These are phyloP conservation scores for Plasmopara muralis DNA, from an alignment of 352 stramenopile genomes.

Conservation along the genomic window DNA sequence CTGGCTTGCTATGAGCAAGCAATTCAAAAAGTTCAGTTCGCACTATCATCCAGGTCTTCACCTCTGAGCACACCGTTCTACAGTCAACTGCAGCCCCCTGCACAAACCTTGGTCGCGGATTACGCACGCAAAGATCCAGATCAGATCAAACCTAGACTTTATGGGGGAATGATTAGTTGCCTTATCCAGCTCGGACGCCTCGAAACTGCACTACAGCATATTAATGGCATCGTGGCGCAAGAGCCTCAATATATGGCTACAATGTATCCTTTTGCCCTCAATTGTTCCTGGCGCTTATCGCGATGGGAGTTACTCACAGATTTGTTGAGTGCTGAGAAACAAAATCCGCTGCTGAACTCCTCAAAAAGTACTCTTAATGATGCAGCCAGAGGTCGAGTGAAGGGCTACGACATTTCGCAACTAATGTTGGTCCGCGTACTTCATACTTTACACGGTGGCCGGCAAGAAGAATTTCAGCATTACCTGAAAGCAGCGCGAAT, in stretches of 20 bases:
- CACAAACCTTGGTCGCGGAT: slow-evolving; percentile 24
- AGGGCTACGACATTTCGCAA: slow-evolving; percentile 64
- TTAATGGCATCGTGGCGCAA: slow-evolving; percentile 78
- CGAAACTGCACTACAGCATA: slow-evolving; percentile 81
- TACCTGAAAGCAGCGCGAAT: slow-evolving; percentile 58
- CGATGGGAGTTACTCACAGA: slow-evolving; percentile 76
- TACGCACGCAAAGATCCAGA: slow-evolving; percentile 39
- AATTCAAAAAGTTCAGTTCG: slow-evolving; percentile 60
- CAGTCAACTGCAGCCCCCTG: slow-evolving; percentile 21
- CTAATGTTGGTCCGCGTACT: slow-evolving; percentile 78
- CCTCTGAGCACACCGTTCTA: slow-evolving; percentile 9
- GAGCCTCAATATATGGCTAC: slow-evolving; percentile 73
- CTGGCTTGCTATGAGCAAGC: slow-evolving; percentile 74
- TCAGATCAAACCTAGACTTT: slow-evolving; percentile 62
- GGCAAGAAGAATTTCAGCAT: slow-evolving; percentile 47
- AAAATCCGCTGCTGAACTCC: slow-evolving; percentile 48
- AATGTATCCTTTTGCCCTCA: slow-evolving; percentile 73
- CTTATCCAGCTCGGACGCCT: slow-evolving; percentile 79
- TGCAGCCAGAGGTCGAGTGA: slow-evolving; percentile 29
- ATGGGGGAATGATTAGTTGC: slow-evolving; percentile 75
- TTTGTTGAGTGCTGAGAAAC: slow-evolving; percentile 66
- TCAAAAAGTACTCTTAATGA: slow-evolving; percentile 19
- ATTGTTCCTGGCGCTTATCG: slow-evolving; percentile 83
- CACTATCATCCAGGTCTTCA: slow-evolving; percentile 29
- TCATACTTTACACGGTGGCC: slow-evolving; percentile 57